A percentile compares a stretch with the other conserved stretches of the same genome.
Conservation (phyloP, 1,139 yeast genomes). For the Taphrina confusa region DNA sequence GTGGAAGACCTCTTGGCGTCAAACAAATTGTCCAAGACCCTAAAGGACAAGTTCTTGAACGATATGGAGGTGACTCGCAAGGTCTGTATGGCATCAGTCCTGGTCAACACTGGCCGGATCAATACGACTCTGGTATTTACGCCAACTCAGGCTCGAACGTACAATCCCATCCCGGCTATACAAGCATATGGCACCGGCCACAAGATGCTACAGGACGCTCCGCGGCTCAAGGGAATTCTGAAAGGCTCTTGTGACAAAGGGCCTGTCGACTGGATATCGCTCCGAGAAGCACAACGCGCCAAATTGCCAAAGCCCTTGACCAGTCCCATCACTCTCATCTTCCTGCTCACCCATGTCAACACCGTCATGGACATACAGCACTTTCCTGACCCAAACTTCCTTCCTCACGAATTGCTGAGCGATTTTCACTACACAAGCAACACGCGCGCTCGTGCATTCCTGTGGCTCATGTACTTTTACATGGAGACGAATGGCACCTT, state of each 20-base stretch:
- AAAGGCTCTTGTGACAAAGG: conserved; percentile 67
- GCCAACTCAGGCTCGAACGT: conserved; percentile 84
- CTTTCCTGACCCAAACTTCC: conserved; percentile 52
- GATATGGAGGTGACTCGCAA: conserved; percentile 55
- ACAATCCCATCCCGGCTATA: conserved; percentile 86
- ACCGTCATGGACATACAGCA: conserved; percentile 52
- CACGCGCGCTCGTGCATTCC: conserved; percentile 68
- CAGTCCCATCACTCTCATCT: conserved; percentile 71
- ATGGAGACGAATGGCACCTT: conserved; percentile 67
- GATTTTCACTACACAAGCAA: conserved; percentile 57
- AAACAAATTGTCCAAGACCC: conserved; percentile 76
- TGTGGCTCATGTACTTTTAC: conserved; percentile 82
- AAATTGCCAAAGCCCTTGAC: conserved; percentile 53
- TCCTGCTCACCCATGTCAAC: conserved; percentile 66
- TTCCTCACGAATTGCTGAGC: conserved; percentile 22
- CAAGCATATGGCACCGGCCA: conserved; percentile 62
- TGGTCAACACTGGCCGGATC: conserved; percentile 90
- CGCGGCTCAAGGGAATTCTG: conserved; percentile 81
- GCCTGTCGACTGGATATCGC: conserved; percentile 55
- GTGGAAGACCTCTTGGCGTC: conserved; percentile 80
- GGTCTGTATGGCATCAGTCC: conserved; percentile 72
- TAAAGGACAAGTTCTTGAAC: conserved; percentile 74
- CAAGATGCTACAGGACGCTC: conserved; percentile 91
- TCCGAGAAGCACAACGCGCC: conserved; percentile 44
- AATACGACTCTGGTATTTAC: conserved; percentile 83